Percentiles rank a stretch among this genome's conserved stretches.
phyloP scores from a whole-genome alignment of 2,329 filamentous ascomycete species.

The Teratosphaeria pseudoeucalypti region DNA sequence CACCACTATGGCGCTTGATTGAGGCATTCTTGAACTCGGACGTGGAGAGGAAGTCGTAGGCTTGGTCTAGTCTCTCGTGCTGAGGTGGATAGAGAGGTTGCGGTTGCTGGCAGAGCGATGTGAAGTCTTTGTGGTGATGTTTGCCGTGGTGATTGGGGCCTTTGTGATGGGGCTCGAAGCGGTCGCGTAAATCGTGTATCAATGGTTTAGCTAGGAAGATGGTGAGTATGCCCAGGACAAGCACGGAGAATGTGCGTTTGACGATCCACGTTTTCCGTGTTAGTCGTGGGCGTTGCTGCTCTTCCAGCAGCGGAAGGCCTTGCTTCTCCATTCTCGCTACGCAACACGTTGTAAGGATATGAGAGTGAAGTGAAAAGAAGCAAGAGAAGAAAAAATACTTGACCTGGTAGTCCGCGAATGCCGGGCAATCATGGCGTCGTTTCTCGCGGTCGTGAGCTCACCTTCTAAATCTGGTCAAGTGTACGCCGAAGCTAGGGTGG shows the following conservation, averaged over 20 bases:
- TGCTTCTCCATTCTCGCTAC: slow-evolving; percentile 17
- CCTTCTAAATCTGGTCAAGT: background rate
- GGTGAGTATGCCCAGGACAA: slow-evolving; percentile 8
- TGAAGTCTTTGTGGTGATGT: slow-evolving; percentile 1
- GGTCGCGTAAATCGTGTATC: background rate
- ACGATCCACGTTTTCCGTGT: slow-evolving; percentile 5
- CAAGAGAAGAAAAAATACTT: background rate
- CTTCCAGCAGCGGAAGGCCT: slow-evolving; percentile 12
- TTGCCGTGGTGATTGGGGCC: slow-evolving; percentile 1
- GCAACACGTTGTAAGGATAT: background rate
- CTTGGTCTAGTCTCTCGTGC: slow-evolving; percentile 16
- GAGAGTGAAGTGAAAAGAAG: background rate
- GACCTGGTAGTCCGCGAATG: background rate
- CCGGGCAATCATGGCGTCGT: background rate
- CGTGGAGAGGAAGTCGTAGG: slow-evolving; percentile 23
- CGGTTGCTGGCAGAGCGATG: slow-evolving; percentile 16
- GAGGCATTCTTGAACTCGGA: slow-evolving; percentile 22
- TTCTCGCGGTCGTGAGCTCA: background rate
- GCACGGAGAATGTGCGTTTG: slow-evolving; percentile 8
- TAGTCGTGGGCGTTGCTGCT: slow-evolving; percentile 8
- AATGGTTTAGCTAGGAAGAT: slow-evolving; percentile 5
- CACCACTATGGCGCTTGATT: slow-evolving; percentile 41
- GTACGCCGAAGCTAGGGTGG: background rate
- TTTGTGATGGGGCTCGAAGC: slow-evolving; percentile 1
- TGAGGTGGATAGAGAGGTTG: slow-evolving; percentile 17